Evolutionary conservation across 1,139 yeast genomes (phyloP).

Genomic region (Kazachstania sp.): DNA sequence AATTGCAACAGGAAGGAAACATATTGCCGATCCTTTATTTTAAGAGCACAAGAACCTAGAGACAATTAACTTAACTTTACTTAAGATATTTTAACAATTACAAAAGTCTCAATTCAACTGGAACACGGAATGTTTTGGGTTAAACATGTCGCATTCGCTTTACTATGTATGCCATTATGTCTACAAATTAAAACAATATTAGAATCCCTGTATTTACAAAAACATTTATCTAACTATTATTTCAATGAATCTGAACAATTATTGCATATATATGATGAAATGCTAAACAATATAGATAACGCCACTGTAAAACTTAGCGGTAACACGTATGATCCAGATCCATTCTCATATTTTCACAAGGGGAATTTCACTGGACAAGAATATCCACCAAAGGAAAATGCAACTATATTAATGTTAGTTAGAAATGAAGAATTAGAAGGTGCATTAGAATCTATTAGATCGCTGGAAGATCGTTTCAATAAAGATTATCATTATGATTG

Average conservation of each 20-base stretch:
- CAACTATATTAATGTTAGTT: slow-evolving; percentile 64
- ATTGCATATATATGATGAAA: background rate
- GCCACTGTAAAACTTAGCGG: background rate
- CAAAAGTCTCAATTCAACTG: background rate
- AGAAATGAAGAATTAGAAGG: slow-evolving; percentile 55
- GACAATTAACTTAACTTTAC: no score
- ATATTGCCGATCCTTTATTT: no score
- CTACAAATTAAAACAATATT: background rate
- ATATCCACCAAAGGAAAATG: slow-evolving; percentile 39
- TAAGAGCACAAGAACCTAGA: no score
- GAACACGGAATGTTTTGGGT: background rate
- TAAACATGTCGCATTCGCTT: background rate
- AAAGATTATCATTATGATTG: slow-evolving; percentile 67
- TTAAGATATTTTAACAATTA: background rate
- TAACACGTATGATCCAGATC: slow-evolving; percentile 27
- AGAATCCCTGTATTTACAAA: background rate
- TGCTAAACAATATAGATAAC: background rate
- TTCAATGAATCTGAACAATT: background rate
- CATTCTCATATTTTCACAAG: slow-evolving; percentile 25
- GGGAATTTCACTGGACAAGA: background rate
- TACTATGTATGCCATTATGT: background rate
- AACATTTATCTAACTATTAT: background rate
- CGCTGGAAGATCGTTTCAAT: slow-evolving; percentile 62
- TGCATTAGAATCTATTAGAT: slow-evolving; percentile 57
- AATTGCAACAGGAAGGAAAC: no score